Conservation (phyloP, 805 yeast species). For the Metschnikowia matae region DNA sequence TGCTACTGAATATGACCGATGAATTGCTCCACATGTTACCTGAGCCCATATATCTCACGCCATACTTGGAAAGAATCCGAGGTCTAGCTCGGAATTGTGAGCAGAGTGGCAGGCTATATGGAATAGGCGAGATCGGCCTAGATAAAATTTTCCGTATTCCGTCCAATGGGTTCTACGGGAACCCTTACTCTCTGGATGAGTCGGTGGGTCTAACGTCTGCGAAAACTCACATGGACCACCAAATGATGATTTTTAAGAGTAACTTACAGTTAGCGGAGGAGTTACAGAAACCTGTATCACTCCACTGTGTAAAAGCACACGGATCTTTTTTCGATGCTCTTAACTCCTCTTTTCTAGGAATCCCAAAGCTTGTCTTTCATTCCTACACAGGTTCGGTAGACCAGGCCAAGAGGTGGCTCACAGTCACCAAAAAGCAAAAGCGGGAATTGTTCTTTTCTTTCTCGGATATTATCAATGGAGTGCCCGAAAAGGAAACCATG, state of each 20-base stretch:
- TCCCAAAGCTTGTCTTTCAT: conserved; percentile 59
- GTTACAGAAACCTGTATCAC: conserved; percentile 51
- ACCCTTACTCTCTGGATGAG: conserved; percentile 11
- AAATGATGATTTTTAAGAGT: conserved; percentile 44
- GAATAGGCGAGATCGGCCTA: conserved; percentile 89
- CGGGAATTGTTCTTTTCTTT: conserved; percentile 46
- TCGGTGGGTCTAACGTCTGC: conserved; percentile 31
- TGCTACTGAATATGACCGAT: conserved; percentile 43
- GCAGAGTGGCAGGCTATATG: conserved; percentile 15
- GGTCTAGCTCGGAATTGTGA: conserved; percentile 16
- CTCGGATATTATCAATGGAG: conserved; percentile 48
- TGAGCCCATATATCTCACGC: conserved; percentile 46
- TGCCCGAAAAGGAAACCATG: conserved; percentile 23
- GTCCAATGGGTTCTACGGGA: conserved; percentile 49
- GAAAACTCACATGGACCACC: conserved; percentile 65
- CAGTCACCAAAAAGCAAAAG: conserved; percentile 23
- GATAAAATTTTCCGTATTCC: conserved; percentile 77
- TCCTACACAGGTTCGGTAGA: conserved; percentile 84
- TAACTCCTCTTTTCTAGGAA: conserved; percentile 14
- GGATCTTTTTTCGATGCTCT: conserved; percentile 49
- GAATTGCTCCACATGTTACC: conserved; percentile 52
- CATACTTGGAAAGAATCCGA: conserved; percentile 32
- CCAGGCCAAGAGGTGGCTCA: conserved; percentile 50
- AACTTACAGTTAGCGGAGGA: conserved; percentile 55
- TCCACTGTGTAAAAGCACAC: conserved; percentile 84